Percentiles rank a stretch among this genome's conserved stretches.
These are phyloP conservation scores for Hyphopichia khmerensis DNA, from an alignment of 1,139 yeast genomes.

Conservation along the genomic window DNA sequence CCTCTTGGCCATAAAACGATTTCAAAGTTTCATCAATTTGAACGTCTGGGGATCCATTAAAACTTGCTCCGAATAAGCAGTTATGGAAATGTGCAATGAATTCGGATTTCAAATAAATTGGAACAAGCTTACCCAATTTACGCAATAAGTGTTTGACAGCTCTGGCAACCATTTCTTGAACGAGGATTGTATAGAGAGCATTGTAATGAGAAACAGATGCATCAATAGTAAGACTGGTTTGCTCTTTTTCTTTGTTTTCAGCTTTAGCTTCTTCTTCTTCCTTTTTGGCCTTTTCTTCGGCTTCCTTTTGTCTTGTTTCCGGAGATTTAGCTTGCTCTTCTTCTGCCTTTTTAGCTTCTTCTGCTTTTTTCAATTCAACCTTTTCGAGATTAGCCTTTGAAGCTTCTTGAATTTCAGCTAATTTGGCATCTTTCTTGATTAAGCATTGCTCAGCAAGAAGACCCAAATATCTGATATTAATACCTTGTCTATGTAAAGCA, in stretches of 20 bases:
- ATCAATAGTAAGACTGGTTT: conserved; percentile 41
- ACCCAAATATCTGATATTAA: conserved; percentile 88
- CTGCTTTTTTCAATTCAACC: conserved; percentile 28
- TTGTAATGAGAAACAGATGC: conserved; percentile 43
- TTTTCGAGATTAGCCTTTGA: conserved; percentile 24
- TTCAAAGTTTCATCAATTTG: conserved; percentile 43
- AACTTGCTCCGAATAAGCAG: conserved; percentile 56
- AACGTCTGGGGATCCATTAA: conserved; percentile 44
- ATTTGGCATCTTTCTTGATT: conserved; percentile 23
- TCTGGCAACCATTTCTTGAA: conserved; percentile 77
- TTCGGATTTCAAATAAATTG: conserved; percentile 55
- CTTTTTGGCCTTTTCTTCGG: conserved; percentile 19
- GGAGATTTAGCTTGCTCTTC: conserved; percentile 21
- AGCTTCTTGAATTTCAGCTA: conserved; percentile 18
- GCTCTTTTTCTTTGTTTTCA: conserved; percentile 26
- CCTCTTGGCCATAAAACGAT: conserved; percentile 41
- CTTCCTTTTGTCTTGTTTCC: conserved; percentile 17
- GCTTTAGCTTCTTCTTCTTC: conserved; percentile 28
- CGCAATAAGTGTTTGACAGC: conserved; percentile 75
- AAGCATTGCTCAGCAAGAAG: conserved; percentile 41
- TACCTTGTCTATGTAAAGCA: conserved; percentile 75
- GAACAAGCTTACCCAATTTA: conserved; percentile 42
- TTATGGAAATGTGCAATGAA: conserved; percentile 74
- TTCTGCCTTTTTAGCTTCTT: conserved; percentile 25
- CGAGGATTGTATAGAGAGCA: conserved; percentile 48